A percentile compares a stretch with the other conserved stretches of the same genome.
Evolutionary conservation across 2,329 filamentous ascomycete genomes (phyloP).

Genomic region (Periglandula ipomoeae): DNA sequence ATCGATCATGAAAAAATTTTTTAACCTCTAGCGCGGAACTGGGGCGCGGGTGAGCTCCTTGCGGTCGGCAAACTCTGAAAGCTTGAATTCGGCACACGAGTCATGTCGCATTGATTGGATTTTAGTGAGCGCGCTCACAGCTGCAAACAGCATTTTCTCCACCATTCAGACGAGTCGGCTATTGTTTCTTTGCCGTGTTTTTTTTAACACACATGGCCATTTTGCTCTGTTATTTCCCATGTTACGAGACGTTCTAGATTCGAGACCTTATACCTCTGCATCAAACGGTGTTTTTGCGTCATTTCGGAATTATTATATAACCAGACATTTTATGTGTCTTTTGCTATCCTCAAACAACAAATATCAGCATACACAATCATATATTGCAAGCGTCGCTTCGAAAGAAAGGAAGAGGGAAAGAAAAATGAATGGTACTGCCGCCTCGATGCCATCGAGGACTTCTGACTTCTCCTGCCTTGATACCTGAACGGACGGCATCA

Average conservation of each 20-base stretch:
- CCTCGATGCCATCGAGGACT: background rate
- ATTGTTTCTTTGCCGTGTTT: constrained; percentile 3
- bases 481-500: background rate
- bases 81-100: no score
- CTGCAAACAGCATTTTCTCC: constrained; percentile 2
- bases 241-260: constrained; percentile 14
- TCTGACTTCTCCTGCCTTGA: background rate
- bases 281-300: constrained; percentile 17
- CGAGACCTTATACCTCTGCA: constrained; percentile 16
- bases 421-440: background rate
- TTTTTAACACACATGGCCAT: constrained; percentile 7
- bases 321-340: background rate
- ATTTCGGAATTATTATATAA: constrained; percentile 12
- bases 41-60: no score
- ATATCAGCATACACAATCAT: background rate
- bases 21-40: background rate
- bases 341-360: background rate
- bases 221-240: constrained; percentile 5
- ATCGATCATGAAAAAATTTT: background rate
- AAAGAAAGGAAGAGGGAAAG: background rate
- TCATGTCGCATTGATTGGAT: background rate
- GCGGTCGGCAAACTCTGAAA: no score
- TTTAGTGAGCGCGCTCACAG: background rate
- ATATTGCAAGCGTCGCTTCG: background rate
- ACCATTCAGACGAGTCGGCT: constrained; percentile 3